These are phyloP conservation scores for Globisporangium rhizosaccharum DNA, from an alignment of 352 stramenopile genomes.

Conservation along the genomic window DNA sequence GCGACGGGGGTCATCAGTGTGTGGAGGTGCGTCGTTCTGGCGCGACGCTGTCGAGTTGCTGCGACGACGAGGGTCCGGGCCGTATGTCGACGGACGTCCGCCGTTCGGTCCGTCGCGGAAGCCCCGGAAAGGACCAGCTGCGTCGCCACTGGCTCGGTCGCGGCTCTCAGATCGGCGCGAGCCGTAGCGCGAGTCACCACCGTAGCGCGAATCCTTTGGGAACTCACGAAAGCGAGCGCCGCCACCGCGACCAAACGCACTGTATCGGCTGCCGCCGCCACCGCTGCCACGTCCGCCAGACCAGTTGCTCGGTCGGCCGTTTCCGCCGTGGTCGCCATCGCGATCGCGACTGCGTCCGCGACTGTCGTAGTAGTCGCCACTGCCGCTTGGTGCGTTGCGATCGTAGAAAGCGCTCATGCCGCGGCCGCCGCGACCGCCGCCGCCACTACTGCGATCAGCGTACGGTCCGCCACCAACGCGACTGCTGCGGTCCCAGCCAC, in stretches of 20 bases:
- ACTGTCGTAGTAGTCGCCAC: constrained; percentile 27
- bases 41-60: constrained; percentile 14
- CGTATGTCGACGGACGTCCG: constrained; percentile 10
- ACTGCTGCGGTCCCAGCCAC: constrained; percentile 10
- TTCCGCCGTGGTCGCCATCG: constrained; percentile 23
- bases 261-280: constrained; percentile 14
- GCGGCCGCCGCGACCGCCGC: constrained; percentile 8
- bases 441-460: constrained; percentile 7
- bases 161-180: constrained; percentile 30
- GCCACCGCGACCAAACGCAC: constrained; percentile 4
- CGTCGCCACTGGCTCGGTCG: constrained; percentile 32
- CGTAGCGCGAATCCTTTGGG: constrained; percentile 20
- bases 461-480: constrained; percentile 24
- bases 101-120: constrained; percentile 22
- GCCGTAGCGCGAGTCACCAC: constrained; percentile 20
- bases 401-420: constrained; percentile 20
- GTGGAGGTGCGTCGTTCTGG: constrained; percentile 16
- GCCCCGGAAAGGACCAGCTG: constrained; percentile 1
- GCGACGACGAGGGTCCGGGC: constrained; percentile 15
- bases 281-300: constrained; percentile 9
- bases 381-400: constrained; percentile 13
- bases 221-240: constrained; percentile 33
- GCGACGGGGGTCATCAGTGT: constrained; percentile 22
- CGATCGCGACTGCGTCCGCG: constrained; percentile 28
- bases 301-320: constrained; percentile 14